Percentiles rank a stretch among this genome's conserved stretches.
Conservation (phyloP, 78 protist genomes). For the slime mould (Dictyostelium discoideum) region dicty_2.7 NC_007088.5:2013001-2013500, state of each 20-base stretch:
- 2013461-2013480: slow-evolving; percentile 31
- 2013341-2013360: neutral
- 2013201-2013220: slow-evolving; percentile 64
- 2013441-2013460: slow-evolving; percentile 9
- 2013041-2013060: slow-evolving; percentile 30
- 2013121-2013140: slow-evolving; percentile 54
- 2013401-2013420: too few relatives aligned
- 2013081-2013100: slow-evolving; percentile 60
- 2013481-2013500: slow-evolving; percentile 62
- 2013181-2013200: slow-evolving; percentile 68
- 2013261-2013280: slow-evolving; percentile 38
- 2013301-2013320: slow-evolving; percentile 7
- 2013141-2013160: slow-evolving; percentile 27
- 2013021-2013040: slow-evolving; percentile 29
- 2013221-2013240: slow-evolving; percentile 73
- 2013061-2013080: slow-evolving; percentile 55
- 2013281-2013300: slow-evolving; percentile 65
- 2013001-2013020: neutral
- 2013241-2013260: slow-evolving; percentile 61
- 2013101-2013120: slow-evolving; percentile 62
- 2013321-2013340: slow-evolving; percentile 3
- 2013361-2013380: too few relatives aligned
- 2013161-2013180: slow-evolving; percentile 60
- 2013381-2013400: too few relatives aligned
- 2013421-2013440: slow-evolving; percentile 12